phyloP scores from a whole-genome alignment of 805 yeast genomes.

The Diddensiella transvaalensis region DNA sequence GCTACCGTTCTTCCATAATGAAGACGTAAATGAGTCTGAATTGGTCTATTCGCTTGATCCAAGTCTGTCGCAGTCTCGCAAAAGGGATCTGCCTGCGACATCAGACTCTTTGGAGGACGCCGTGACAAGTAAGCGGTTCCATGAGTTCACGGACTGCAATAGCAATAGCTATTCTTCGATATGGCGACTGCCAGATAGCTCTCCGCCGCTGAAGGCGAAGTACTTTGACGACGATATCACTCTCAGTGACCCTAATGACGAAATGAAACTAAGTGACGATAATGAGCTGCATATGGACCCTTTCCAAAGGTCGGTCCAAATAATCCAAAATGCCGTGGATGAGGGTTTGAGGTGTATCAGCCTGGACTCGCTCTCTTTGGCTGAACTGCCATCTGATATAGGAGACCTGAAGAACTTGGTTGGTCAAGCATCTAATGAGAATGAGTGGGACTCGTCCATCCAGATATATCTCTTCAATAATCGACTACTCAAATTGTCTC shows the following conservation, averaged over 20 bases:
- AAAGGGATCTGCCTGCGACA: constrained; percentile 15
- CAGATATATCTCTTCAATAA: constrained; percentile 33
- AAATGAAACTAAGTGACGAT: background rate
- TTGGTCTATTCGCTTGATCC: constrained; percentile 16
- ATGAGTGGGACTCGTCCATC: constrained; percentile 26
- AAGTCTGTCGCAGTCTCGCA: constrained; percentile 14
- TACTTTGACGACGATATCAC: constrained; percentile 10
- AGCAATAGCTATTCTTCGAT: constrained; percentile 8
- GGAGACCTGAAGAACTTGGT: constrained; percentile 34
- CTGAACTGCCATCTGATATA: constrained; percentile 34
- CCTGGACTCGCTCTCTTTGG: constrained; percentile 26
- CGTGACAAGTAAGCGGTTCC: constrained; percentile 13
- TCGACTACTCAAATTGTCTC: constrained; percentile 27
- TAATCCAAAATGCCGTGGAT: constrained; percentile 19
- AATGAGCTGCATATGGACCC: background rate
- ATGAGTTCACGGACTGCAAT: constrained; percentile 15
- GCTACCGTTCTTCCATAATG: constrained; percentile 13
- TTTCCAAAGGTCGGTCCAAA: constrained; percentile 3
- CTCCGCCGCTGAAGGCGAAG: constrained; percentile 16
- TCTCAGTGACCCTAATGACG: background rate
- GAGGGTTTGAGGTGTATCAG: constrained; percentile 17
- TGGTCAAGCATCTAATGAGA: constrained; percentile 13
- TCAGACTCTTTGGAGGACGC: constrained; percentile 17
- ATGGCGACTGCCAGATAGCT: constrained; percentile 14
- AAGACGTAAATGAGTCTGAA: constrained; percentile 7